Base-by-base conservation (phyloP, 805 yeast genomes). In the Yarrowia hollandica region DNA sequence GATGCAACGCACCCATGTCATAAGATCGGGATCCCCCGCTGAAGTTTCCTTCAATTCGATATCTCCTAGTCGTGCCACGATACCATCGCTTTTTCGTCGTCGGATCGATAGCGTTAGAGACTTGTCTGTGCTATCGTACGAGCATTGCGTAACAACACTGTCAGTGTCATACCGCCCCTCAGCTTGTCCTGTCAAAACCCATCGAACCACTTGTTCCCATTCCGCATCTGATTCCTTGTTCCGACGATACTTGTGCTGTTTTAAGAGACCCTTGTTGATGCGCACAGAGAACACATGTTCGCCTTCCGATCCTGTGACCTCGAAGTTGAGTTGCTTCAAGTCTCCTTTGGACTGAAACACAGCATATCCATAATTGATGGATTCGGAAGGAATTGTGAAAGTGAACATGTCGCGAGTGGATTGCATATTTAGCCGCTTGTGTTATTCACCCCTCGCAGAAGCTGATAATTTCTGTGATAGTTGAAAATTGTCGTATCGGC, bases 201-300 rank as follows among this genome's bases (percentile, higher is more conserved):
- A 58, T n/a, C 48, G 34, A n/a, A 60, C 33, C 2, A 46, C 57
- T 10, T 23, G 25, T 22, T 35, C 38, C 42, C 57, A 58, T 3
- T 58, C 60, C 26, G 50, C 60, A 9, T 48, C 44, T 15, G 60
- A 19, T 16, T 58, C 59, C 23, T 58, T 55, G 31, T 55, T 55
- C 9, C 50, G 26, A 10, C 59, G 59, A 18, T 52, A 52, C 35
- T 37, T 52, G 15, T 52, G 44, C 26, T 52, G 42, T 9, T 35
- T 52, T 15, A 52, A 14, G 9, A 37, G 44, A 4, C 44, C 44
- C 23, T 52, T 35, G 25, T 52, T 52, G 42, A 52, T 37, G 16
- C 44, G 34, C 22, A 23, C 31, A 1, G 55, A 31, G 22, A 48
- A 48, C 12, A 48, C 55, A 10, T 48, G 38, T 15, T 48, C 39